Evolutionary conservation across 805 yeast species (phyloP).

Genomic region (Nakazawaea ishiwadae): DNA sequence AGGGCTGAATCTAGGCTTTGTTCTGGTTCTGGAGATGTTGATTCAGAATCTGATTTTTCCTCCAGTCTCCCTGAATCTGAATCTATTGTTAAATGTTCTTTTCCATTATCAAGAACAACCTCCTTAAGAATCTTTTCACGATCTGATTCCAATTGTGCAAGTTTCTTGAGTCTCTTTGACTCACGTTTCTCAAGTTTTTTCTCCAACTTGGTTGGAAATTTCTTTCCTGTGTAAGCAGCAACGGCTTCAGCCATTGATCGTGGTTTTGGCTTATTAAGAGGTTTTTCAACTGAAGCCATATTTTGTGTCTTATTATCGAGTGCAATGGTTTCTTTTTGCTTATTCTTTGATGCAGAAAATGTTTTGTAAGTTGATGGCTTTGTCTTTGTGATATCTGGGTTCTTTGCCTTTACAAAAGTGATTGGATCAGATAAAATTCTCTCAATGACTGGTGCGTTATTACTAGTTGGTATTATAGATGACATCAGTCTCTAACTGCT

Average conservation of each 20-base stretch:
- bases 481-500: neutral
- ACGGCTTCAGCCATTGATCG: constrained; percentile 55
- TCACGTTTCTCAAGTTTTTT: constrained; percentile 25
- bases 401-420: constrained; percentile 56
- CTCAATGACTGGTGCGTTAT: constrained; percentile 53
- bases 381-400: constrained; percentile 41
- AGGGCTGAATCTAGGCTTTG: constrained; percentile 18
- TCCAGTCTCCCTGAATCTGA: too few relatives aligned
- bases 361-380: constrained; percentile 44
- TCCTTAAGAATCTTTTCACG: neutral
- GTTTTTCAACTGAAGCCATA: constrained; percentile 3
- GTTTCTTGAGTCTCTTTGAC: constrained; percentile 21
- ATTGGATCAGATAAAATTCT: constrained; percentile 58
- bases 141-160: constrained; percentile 3
- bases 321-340: neutral
- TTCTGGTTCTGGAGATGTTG: constrained; percentile 3
- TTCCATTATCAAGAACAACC: neutral
- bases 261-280: constrained; percentile 21
- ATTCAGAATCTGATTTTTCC: constrained; percentile 17
- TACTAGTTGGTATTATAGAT: constrained; percentile 13
- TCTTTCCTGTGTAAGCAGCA: constrained; percentile 52
- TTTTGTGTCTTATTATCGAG: constrained; percentile 4
- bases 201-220: constrained; percentile 44
- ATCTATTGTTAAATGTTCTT: neutral
- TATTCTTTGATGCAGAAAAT: constrained; percentile 25